A percentile compares a stretch with the other conserved stretches of the same genome.
Evolutionary conservation across 2,329 filamentous ascomycete genomes (phyloP).

Genomic region (Hypoxylon sp.): DNA sequence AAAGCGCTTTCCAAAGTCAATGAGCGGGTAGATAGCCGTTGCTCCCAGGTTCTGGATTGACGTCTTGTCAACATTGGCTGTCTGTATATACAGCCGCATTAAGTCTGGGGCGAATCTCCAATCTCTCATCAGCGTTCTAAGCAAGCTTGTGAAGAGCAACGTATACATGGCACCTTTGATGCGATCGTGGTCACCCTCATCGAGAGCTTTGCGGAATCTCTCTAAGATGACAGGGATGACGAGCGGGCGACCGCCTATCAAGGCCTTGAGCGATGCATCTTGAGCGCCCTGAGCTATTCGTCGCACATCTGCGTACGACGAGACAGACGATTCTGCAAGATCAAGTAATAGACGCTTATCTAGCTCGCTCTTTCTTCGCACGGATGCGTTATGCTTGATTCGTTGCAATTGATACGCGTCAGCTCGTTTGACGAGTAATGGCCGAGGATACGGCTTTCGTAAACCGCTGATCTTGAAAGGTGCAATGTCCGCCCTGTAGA

Average conservation of each 20-base stretch:
- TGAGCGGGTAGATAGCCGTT: conserved; percentile 84
- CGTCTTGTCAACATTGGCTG: conserved; percentile 90
- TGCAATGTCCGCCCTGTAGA: conserved; percentile 88
- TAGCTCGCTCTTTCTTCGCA: conserved; percentile 88
- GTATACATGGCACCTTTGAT: conserved; percentile 97
- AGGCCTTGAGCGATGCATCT: conserved; percentile 91
- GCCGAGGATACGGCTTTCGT: conserved; percentile 91
- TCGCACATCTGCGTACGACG: conserved; percentile 95
- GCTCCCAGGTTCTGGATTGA: conserved; percentile 92
- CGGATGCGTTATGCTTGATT: conserved; percentile 92
- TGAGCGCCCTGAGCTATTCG: conserved; percentile 91
- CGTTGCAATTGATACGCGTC: conserved; percentile 95
- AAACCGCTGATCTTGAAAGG: conserved; percentile 96
- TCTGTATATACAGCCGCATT: conserved; percentile 90
- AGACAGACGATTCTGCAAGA: conserved; percentile 89
- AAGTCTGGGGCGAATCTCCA: conserved; percentile 96
- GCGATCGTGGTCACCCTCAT: conserved; percentile 84
- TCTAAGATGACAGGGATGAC: conserved; percentile 91
- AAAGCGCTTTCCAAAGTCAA: conserved; percentile 91
- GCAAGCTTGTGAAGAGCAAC: conserved; percentile 87
- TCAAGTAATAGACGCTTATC: conserved; percentile 89
- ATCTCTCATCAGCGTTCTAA: conserved; percentile 89
- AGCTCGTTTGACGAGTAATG: conserved; percentile 90
- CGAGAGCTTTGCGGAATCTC: conserved; percentile 82
- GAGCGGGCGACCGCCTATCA: conserved; percentile 88